Conservation (phyloP, 495 filamentous ascomycete genomes). For the Penicillium pancosmium region DNA sequence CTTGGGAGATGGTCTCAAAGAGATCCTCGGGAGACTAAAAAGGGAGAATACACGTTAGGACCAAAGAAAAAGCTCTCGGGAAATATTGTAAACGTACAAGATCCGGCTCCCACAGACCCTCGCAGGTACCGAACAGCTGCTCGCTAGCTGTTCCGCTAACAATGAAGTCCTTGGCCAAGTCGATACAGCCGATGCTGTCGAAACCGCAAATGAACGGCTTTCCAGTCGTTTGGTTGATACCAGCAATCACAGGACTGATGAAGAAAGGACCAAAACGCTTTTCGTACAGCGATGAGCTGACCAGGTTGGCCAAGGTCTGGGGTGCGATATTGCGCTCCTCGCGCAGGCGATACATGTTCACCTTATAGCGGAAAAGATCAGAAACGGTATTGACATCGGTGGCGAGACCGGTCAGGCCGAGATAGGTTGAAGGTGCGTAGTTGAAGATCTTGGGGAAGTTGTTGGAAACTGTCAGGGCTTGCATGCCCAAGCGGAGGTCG, state of each 20-base stretch:
- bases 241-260: conserved; percentile 90
- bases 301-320: conserved; percentile 92
- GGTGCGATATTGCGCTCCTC: conserved; percentile 96
- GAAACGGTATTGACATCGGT: conserved; percentile 94
- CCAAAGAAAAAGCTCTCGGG: background rate
- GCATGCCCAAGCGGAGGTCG: conserved; percentile 95
- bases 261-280: conserved; percentile 94
- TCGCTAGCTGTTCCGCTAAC: conserved; percentile 94
- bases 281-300: conserved; percentile 89
- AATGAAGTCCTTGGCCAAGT: conserved; percentile 99
- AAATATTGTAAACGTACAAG: conserved; percentile 60
- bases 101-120: conserved; percentile 97
- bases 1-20: conserved; percentile 97
- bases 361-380: conserved; percentile 98
- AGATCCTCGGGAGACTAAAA: conserved; percentile 83
- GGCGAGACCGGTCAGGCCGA: conserved; percentile 95
- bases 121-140: conserved; percentile 97
- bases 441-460: conserved; percentile 99
- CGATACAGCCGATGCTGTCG: conserved; percentile 98
- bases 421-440: conserved; percentile 87
- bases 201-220: conserved; percentile 98
- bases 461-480: conserved; percentile 95
- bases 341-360: conserved; percentile 98
- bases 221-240: conserved; percentile 87
- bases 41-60: conserved; percentile 27